phyloP scores from a whole-genome alignment of 495 filamentous ascomycete genomes.

The Amniculicola lignicola region DNA sequence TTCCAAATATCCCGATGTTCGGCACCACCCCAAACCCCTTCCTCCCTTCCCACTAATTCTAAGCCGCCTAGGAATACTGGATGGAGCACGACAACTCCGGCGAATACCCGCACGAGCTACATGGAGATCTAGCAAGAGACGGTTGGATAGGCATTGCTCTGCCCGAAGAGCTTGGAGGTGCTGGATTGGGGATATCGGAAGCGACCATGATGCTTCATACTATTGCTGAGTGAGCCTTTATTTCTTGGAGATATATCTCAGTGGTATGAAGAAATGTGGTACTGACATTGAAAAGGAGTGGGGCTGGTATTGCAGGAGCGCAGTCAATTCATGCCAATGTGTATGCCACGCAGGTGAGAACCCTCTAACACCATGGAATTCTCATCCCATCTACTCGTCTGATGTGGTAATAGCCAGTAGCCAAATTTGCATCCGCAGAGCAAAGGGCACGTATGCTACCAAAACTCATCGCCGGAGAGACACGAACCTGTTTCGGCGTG shows the following conservation, averaged over 20 bases:
- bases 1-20: conserved; percentile 47
- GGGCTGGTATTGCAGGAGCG: conserved; percentile 74
- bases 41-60: not conserved
- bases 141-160: conserved; percentile 83
- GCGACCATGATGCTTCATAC: conserved; percentile 85
- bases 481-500: conserved; percentile 71
- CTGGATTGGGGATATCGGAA: conserved; percentile 74
- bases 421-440: conserved; percentile 60
- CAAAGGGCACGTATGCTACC: conserved; percentile 54
- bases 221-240: conserved; percentile 56
- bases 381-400: not conserved
- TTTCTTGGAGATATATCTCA: not conserved
- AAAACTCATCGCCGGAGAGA: conserved; percentile 64
- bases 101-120: conserved; percentile 68
- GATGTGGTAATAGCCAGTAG: conserved; percentile 62
- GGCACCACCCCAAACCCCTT: not conserved
- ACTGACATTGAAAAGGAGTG: conserved; percentile 44
- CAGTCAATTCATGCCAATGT: conserved; percentile 75
- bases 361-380: not conserved
- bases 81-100: conserved; percentile 63
- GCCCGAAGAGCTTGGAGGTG: conserved; percentile 67
- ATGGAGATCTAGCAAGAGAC: conserved; percentile 69
- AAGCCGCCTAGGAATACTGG: conserved; percentile 59
- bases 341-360: conserved; percentile 62
- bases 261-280: too few relatives aligned